These are phyloP conservation scores for Marchantia paleacea DNA, from an alignment of 225 moss, liverwort and hornwort genomes.

Conservation along the genomic window DNA sequence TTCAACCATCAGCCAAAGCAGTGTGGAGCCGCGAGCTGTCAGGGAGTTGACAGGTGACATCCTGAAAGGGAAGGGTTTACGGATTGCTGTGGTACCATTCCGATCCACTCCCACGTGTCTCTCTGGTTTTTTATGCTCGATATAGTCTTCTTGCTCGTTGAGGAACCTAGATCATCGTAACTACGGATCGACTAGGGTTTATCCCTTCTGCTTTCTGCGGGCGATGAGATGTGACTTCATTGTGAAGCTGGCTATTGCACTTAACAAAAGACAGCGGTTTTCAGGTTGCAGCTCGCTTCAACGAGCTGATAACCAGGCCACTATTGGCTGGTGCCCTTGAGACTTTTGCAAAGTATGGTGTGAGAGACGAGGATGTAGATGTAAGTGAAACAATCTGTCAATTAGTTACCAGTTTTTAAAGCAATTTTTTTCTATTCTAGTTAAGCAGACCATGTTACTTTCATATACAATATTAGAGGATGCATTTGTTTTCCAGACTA, in stretches of 20 bases:
- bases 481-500: neutral
- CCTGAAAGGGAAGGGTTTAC: constrained; percentile 63
- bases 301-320: constrained; percentile 75
- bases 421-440: no score
- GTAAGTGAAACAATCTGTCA: constrained; percentile 39
- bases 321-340: constrained; percentile 77
- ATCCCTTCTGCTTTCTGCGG: neutral
- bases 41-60: constrained; percentile 62
- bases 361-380: constrained; percentile 70
- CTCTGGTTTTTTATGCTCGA: neutral
- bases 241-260: no score
- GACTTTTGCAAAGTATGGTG: constrained; percentile 62
- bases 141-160: neutral
- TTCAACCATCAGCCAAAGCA: neutral
- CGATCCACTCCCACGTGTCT: neutral
- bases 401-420: no score
- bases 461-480: neutral
- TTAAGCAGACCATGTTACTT: no score
- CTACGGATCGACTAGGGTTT: neutral
- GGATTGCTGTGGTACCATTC: constrained; percentile 71
- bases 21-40: constrained; percentile 20
- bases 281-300: constrained; percentile 85
- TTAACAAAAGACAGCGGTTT: neutral
- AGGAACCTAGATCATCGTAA: neutral
- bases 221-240: neutral